Percentiles rank a stretch among this genome's conserved stretches.
These are phyloP conservation scores for Capillidium rhysosporum DNA, from an alignment of 371 early-diverging fungal species.

Conservation along the genomic window DNA sequence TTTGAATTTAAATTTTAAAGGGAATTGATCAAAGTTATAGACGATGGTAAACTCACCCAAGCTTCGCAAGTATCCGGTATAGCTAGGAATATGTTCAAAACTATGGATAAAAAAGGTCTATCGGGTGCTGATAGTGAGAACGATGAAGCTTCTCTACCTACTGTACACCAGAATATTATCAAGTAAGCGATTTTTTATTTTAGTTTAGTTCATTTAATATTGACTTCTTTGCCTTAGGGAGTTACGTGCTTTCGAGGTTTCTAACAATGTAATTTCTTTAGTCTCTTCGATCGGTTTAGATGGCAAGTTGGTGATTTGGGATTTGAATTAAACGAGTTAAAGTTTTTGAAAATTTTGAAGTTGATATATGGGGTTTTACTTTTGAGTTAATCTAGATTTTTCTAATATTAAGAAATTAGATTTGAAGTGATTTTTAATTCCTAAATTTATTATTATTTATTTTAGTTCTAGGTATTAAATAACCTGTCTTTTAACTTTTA, in stretches of 20 bases:
- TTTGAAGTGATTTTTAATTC: no score
- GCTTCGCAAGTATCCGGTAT: conserved; percentile 24
- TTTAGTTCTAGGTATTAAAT: no score
- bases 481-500: no score
- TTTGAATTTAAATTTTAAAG: conserved; percentile 12
- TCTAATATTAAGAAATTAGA: no score
- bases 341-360: no score
- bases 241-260: neutral
- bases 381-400: no score
- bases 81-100: conserved; percentile 74
- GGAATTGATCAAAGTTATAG: conserved; percentile 49
- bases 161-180: conserved; percentile 89
- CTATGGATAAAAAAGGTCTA: conserved; percentile 70
- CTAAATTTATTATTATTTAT: no score
- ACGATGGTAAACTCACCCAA: conserved; percentile 32
- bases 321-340: conserved; percentile 2
- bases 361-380: no score
- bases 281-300: conserved; percentile 77
- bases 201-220: neutral
- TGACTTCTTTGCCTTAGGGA: conserved; percentile 1
- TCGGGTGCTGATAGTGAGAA: conserved; percentile 10
- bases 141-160: conserved; percentile 46
- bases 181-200: conserved; percentile 24
- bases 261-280: conserved; percentile 24
- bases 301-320: conserved; percentile 81